Evolutionary conservation across 768 basidiomycete genomes (phyloP), one percentile per base, ranked within the genome.

Genomic region (Clitopilus passeckerianus): DNA sequence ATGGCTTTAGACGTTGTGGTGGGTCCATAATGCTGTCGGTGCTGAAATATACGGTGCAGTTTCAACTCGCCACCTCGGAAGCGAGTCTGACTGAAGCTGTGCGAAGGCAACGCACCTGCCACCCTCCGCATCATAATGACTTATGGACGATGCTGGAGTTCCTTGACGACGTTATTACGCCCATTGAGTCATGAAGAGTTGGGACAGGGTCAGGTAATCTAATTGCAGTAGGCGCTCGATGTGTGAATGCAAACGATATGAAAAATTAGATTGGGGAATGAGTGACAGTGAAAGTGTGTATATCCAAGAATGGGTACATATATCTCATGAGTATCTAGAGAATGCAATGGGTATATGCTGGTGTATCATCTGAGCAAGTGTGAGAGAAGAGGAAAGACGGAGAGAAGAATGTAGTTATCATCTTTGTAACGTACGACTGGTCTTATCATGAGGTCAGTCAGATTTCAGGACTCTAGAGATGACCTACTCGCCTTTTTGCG

Each of bases 401-500:
- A 41, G n/a, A 41, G 10, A 14, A 12, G n/a, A 5, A 41, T 15
- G 12, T 12, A 41, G 12, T 3, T 10, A 64, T 20, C 43, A 52
- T 35, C 67, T 61, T 50, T 66, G 65, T 34, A 68, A 57, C 2
- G 57, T 57, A 56, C 65, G 65, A 18, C 64, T 61, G 41, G 60
- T 57, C 67, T 68, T n/a, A 23, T 64, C 41, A 58, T 35, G 24
- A 50, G 14, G 15, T 43, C 14, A 55, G 53, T 24, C 33, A 14
- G 24, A 14, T 41, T 41, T 41, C 37, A 12, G n/a, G 12, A 18
- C 5, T 30, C 27, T 30, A 30, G 10, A 5, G 37, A 5, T 41
- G 10, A 59, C 43, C 35, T 72, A 75, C 27, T 57, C 59, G 80
- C 81, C 53, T 70, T 66, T 75, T 81, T 78, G 59, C 91, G 80